phyloP scores from a whole-genome alignment of 2,329 filamentous ascomycete genomes.

The Neofusicoccum laricinum region DNA sequence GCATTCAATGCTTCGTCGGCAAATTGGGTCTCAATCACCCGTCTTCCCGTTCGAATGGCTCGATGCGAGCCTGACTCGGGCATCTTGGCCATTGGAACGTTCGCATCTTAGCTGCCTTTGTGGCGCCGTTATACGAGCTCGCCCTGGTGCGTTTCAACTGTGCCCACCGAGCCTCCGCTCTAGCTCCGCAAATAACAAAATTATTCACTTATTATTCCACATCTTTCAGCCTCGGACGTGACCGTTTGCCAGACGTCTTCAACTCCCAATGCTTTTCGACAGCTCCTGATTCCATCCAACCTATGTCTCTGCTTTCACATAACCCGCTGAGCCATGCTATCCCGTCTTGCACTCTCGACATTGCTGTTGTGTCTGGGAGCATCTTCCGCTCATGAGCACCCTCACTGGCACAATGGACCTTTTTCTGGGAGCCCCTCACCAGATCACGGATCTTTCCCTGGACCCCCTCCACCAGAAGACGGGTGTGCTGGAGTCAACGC shows the following conservation, averaged over 20 bases:
- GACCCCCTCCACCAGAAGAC: neutral
- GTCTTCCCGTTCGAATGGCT: neutral
- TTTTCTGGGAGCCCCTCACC: too few species aligned
- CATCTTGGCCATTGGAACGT: neutral
- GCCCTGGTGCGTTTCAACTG: neutral
- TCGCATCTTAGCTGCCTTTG: neutral
- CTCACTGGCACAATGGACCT: neutral
- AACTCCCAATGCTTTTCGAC: neutral
- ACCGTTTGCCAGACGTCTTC: neutral
- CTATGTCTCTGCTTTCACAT: too few species aligned
- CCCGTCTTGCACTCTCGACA: too few species aligned
- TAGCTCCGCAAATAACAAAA: neutral
- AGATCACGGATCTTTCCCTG: neutral
- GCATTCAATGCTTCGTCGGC: neutral
- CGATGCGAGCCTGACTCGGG: neutral
- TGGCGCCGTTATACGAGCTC: neutral
- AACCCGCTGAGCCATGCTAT: neutral
- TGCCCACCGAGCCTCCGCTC: neutral
- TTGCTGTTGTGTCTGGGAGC: neutral
- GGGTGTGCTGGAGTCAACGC: neutral
- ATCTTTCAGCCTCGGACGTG: neutral
- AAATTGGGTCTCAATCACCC: too few species aligned
- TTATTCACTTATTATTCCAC: neutral
- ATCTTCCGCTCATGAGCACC: neutral
- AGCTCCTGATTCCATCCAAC: neutral